Conservation (phyloP, 2,329 filamentous ascomycete species). For the Cercospora sesami region DNA sequence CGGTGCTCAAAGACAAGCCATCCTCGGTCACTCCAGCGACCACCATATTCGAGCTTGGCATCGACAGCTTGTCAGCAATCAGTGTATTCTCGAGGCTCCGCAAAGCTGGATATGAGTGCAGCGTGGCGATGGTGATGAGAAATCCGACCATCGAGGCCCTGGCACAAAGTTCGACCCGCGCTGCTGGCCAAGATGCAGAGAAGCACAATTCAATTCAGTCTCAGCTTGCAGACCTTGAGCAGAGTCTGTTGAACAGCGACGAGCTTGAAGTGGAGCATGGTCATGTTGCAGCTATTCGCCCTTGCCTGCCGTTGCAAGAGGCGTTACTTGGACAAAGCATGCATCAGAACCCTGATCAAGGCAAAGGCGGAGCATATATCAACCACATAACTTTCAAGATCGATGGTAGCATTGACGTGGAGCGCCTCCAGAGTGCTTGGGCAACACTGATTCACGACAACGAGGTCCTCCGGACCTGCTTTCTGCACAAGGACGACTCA, state of each 20-base stretch:
- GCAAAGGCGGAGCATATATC: constrained; percentile 19
- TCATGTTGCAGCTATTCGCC: constrained; percentile 10
- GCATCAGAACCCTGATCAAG: constrained; percentile 8
- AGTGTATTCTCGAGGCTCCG: constrained; percentile 21
- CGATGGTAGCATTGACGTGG: constrained; percentile 5
- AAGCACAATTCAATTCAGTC: not conserved
- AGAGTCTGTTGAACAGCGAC: not conserved
- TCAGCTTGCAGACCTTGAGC: not conserved
- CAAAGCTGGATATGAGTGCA: constrained; percentile 18
- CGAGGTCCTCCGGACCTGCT: constrained; percentile 20
- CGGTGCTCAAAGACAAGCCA: constrained; percentile 18
- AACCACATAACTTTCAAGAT: constrained; percentile 18
- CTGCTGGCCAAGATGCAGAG: not conserved
- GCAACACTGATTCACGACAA: constrained; percentile 12
- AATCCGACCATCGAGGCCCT: constrained; percentile 21
- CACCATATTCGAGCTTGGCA: constrained; percentile 21
- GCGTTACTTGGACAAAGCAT: constrained; percentile 16
- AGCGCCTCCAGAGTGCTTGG: constrained; percentile 14
- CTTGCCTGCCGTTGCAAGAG: constrained; percentile 21
- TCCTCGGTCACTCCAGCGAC: constrained; percentile 10
- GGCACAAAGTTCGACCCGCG: constrained; percentile 7
- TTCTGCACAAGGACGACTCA: constrained; percentile 8
- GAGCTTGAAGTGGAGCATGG: not conserved
- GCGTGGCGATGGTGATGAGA: constrained; percentile 22
- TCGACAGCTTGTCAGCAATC: constrained; percentile 25